Evolutionary conservation across 2,329 filamentous ascomycete species (phyloP), one percentile per base, ranked within the genome.

Genomic region (Botrytis pseudocinerea): DNA sequence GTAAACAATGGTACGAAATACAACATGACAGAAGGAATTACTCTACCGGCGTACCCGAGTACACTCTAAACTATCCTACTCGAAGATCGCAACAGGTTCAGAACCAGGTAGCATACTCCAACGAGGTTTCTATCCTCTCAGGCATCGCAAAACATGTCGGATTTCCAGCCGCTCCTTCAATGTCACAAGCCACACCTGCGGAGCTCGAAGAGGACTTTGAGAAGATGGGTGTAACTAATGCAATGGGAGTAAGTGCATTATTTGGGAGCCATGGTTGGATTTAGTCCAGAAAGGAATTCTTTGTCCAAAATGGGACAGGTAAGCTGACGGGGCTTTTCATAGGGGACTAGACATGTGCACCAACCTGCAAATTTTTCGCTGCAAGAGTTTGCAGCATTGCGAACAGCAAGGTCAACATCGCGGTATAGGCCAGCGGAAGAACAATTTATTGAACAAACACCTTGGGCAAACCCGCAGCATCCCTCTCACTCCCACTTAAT

Each of bases 101-200:
- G 75, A 93, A 98, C 75, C 95, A 97, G 78, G 88, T 94, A 68
- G 92, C 95, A 64, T 98, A 98, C 84, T 98, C 97, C 81, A 93
- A 92, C 76, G 96, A 99, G 81, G 95, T 99, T 7, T 97, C 95
- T 0, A 90, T 98, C 42, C 85, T 99, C 73, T 91, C 95, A 9
- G 95, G 95, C 54, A 87, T 98, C 69, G 95, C 95, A 51, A 98
- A 98, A 83, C 95, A 98, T 81, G 91, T 97, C 79, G 96, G 96
- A 38, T 99, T 99, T 83, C 96, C 96, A 51, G 95, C 95, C 46
- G 96, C 95, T n/a, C 96, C 96, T 32, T 87, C 93, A 48, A 91
- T 99, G 83, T 86, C 86, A 73, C 88, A 92, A 60, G 92, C 93
- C 40, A 91, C 91, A 54, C 82, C 87, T 35, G 85, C 88, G 18